A percentile compares a stretch with the other conserved stretches of the same genome.
Evolutionary conservation across 352 stramenopile genomes (phyloP).

Genomic region (Globisporangium polare): DNA sequence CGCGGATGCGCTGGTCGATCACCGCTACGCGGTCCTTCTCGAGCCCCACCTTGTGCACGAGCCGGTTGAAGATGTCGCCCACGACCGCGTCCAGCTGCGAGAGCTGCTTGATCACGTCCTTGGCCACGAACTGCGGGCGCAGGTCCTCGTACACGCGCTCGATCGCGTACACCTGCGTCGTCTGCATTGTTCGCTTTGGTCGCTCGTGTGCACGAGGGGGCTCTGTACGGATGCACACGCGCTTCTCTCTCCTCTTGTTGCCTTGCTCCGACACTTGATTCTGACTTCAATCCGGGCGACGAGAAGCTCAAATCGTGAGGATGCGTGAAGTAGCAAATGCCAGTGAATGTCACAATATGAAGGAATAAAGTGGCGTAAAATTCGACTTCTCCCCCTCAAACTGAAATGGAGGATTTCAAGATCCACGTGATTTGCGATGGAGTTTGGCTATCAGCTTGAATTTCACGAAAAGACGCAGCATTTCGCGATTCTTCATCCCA

Average conservation of each 20-base stretch:
- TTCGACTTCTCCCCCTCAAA: no score
- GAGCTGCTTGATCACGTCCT: slow-evolving; percentile 84
- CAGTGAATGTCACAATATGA: no score
- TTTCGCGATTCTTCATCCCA: no score
- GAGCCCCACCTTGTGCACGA: slow-evolving; percentile 68
- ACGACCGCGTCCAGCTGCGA: slow-evolving; percentile 79
- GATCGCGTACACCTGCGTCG: slow-evolving; percentile 81
- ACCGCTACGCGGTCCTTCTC: slow-evolving; percentile 77
- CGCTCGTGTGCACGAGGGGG: background rate
- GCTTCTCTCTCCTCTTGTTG: background rate
- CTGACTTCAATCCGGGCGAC: background rate
- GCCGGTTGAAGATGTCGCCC: slow-evolving; percentile 81
- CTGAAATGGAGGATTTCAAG: no score
- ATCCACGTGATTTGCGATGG: no score
- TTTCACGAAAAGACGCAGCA: no score
- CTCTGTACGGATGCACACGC: no score
- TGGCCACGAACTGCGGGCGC: slow-evolving; percentile 77
- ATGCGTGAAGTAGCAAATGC: no score
- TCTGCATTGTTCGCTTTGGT: slow-evolving; percentile 53
- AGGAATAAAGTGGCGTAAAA: no score
- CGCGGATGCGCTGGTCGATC: slow-evolving; percentile 68
- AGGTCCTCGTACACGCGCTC: slow-evolving; percentile 87
- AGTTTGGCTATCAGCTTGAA: no score
- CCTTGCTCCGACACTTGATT: background rate
- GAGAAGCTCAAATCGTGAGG: no score